These are phyloP conservation scores for Beauveria rudraprayagi DNA, from an alignment of 2,329 filamentous ascomycete genomes.

Conservation along the genomic window DNA sequence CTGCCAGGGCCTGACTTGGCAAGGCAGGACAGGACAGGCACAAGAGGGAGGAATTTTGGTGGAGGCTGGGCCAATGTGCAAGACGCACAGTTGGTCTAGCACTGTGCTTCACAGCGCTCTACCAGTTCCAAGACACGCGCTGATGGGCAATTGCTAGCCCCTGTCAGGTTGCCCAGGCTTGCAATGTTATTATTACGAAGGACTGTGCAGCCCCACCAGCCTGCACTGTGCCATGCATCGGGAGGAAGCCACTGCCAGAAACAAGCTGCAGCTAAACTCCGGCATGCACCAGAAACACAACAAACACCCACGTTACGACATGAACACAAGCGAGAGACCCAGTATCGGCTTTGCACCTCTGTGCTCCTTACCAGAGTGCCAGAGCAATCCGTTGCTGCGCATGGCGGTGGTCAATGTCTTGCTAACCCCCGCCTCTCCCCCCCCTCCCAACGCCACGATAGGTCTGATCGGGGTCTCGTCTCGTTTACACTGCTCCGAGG, in stretches of 20 bases:
- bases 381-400: background rate
- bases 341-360: background rate
- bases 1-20: background rate
- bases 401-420: background rate
- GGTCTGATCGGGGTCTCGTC: background rate
- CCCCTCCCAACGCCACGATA: background rate
- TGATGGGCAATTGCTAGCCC: background rate
- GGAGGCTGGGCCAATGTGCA: background rate
- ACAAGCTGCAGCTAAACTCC: background rate
- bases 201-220: background rate
- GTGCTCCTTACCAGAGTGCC: background rate
- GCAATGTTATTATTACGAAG: background rate
- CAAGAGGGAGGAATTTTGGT: background rate
- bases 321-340: background rate
- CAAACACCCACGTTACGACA: background rate
- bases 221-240: background rate
- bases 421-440: background rate
- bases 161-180: background rate
- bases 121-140: background rate
- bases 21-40: background rate
- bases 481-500: background rate
- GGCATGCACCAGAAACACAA: background rate
- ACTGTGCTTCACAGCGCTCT: conserved; percentile 1
- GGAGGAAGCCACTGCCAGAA: background rate
- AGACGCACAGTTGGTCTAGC: background rate